These are phyloP conservation scores for Triticum monococcum DNA, from an alignment of 176 grass and related monocot species.

Conservation along the genomic window DNA sequence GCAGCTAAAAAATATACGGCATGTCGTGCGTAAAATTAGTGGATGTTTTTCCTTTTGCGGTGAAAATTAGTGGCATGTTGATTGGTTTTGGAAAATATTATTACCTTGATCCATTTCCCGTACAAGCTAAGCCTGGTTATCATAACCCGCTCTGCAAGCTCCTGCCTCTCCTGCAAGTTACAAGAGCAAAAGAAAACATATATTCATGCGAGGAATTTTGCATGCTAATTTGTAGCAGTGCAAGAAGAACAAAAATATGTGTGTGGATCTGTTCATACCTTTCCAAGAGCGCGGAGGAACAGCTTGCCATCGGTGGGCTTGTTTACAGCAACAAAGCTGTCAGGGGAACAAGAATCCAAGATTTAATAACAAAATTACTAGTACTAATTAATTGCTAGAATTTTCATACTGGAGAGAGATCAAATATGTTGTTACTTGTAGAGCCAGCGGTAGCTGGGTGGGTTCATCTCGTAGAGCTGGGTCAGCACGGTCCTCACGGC, in stretches of 20 bases:
- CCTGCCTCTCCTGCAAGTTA: constrained; percentile 51
- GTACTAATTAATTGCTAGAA: background rate
- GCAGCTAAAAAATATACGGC: no score
- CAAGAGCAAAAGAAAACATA: background rate
- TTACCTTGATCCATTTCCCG: constrained; percentile 75
- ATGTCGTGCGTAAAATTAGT: no score
- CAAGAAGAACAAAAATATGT: background rate
- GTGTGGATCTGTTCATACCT: constrained; percentile 34
- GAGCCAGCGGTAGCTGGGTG: constrained; percentile 86
- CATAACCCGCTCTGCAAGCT: constrained; percentile 89
- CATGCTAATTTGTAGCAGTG: background rate
- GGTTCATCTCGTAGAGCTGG: constrained; percentile 98
- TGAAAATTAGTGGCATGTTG: no score
- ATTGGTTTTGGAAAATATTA: background rate
- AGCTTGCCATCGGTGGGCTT: constrained; percentile 72
- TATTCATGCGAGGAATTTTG: background rate
- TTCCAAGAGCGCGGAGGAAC: constrained; percentile 68
- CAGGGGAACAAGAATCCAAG: background rate
- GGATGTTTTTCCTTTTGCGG: background rate
- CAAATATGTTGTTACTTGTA: constrained; percentile 53
- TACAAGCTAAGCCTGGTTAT: constrained; percentile 86
- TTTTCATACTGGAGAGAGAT: background rate
- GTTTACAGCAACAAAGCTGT: constrained; percentile 77
- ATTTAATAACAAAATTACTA: no score
- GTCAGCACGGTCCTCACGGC: constrained; percentile 79